Evolutionary conservation across 179 eudicot genomes (phyloP).

Genomic region (Amaranthus tricolor): DNA sequence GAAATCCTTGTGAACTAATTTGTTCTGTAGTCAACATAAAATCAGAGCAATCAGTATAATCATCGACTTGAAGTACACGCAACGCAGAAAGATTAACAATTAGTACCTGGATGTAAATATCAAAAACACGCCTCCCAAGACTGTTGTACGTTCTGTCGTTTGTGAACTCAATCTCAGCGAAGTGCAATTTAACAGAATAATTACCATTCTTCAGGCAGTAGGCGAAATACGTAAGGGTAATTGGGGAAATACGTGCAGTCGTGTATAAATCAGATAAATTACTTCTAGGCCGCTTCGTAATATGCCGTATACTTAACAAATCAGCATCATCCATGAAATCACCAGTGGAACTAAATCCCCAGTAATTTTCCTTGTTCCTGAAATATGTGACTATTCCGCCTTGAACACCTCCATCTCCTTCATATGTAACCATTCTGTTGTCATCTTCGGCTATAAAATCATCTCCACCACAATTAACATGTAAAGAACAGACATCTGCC

Average conservation of each 20-base stretch:
- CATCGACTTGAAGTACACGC: background rate
- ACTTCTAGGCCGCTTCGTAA: constrained; percentile 25
- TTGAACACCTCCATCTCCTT: constrained; percentile 56
- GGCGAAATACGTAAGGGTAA: constrained; percentile 50
- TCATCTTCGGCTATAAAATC: constrained; percentile 39
- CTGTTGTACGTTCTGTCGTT: constrained; percentile 31
- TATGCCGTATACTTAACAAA: constrained; percentile 41
- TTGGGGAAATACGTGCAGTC: constrained; percentile 60
- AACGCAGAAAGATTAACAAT: background rate
- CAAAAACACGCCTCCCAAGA: constrained; percentile 44
- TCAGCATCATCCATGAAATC: constrained; percentile 69
- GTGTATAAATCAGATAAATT: constrained; percentile 31
- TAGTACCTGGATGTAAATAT: constrained; percentile 47
- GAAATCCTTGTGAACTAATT: constrained; percentile 37
- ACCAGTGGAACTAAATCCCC: constrained; percentile 80
- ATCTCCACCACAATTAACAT: constrained; percentile 66
- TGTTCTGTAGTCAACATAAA: constrained; percentile 28
- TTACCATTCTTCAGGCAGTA: constrained; percentile 40
- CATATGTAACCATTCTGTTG: constrained; percentile 37
- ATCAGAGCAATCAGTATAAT: constrained; percentile 6
- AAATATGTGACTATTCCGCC: constrained; percentile 57
- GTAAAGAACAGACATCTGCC: constrained; percentile 61
- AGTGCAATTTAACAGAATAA: constrained; percentile 38
- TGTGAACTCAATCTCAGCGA: constrained; percentile 41
- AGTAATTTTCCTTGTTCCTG: constrained; percentile 28